Evolutionary conservation across 1,284 basidiomycete species (phyloP).

Genomic region (Naganishia sp.): DNA sequence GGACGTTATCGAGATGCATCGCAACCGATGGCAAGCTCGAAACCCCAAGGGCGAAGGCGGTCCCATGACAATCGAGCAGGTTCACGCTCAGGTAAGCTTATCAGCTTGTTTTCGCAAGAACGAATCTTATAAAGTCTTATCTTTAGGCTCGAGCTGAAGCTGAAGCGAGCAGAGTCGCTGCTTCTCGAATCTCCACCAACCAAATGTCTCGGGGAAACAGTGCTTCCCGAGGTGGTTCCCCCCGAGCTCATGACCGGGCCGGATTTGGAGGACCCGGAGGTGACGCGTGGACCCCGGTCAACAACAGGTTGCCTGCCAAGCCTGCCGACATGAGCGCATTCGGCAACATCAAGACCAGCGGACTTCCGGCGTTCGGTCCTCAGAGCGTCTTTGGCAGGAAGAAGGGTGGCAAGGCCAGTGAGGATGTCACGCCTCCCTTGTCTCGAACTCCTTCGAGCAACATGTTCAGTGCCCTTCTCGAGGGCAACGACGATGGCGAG

Average conservation of each 20-base stretch:
- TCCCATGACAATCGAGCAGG: conserved; percentile 84
- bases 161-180: conserved; percentile 69
- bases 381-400: conserved; percentile 77
- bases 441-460: conserved; percentile 79
- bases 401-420: conserved; percentile 58
- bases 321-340: conserved; percentile 84
- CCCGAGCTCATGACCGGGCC: conserved; percentile 76
- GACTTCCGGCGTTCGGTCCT: conserved; percentile 66
- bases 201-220: conserved; percentile 52
- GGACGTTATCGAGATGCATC: conserved; percentile 87
- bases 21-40: conserved; percentile 76
- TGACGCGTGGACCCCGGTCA: conserved; percentile 85
- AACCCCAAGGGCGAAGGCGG: conserved; percentile 65
- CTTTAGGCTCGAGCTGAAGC: conserved; percentile 63
- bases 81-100: conserved; percentile 75
- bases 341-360: conserved; percentile 74
- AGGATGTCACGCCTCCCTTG: conserved; percentile 60
- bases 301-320: conserved; percentile 59
- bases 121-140: conserved; percentile 49
- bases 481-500: conserved; percentile 53
- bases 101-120: not conserved
- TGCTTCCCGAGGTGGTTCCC: conserved; percentile 78
- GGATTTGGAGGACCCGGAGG: conserved; percentile 48
- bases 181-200: conserved; percentile 56
- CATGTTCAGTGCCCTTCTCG: conserved; percentile 80